Evolutionary conservation across 2,329 filamentous ascomycete species (phyloP), one percentile per base, ranked within the genome.

Genomic region (Colletotrichum lindemuthianum): DNA sequence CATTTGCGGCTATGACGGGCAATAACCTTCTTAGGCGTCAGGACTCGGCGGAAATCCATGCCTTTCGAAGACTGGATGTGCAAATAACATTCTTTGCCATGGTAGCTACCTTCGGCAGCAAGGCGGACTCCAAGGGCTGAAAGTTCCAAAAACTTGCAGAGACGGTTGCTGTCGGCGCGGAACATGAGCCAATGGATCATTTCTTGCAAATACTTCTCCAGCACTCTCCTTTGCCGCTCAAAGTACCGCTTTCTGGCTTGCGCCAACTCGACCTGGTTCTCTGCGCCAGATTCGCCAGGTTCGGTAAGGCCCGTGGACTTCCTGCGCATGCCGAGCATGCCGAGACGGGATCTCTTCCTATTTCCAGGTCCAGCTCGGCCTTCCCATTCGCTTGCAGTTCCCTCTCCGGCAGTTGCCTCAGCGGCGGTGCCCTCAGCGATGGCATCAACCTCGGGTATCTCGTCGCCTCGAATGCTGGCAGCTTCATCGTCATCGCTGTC

Each of bases 131-230:
- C 96, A 6, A 99, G 84, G 1, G 96, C 95, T 16, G 96, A 99
- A 8, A 99, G 82, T 75, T 99, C 96, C 2, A 99, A 82, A 75
- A 99, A 99, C 69, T 96, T 96, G 79, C 96, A 99, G 4, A 99
- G 83, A 9, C 96, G 89, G 72, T 97, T 98, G 78, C 93, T 97
- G 77, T 98, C 95, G 7, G 96, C 90, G 49, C 95, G 88, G 79
- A 99, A 99, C 78, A 99, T 98, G 71, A 99, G 88, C 86, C 95
- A 98, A 59, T 92, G 89, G 65, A 98, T 95, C 89, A 98, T 93
- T 72, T 95, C 91, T 68, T 95, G 92, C 16, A 99, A 81, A 74
- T 99, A 99, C 52, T 89, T 88, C 74, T 98, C 96, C 37, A 99
- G 82, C 74, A 92, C 92, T 71, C 89, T 90, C 60, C 95, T 88